phyloP scores from a whole-genome alignment of 2,329 filamentous ascomycete genomes.

The Cryphonectria japonica region DNA sequence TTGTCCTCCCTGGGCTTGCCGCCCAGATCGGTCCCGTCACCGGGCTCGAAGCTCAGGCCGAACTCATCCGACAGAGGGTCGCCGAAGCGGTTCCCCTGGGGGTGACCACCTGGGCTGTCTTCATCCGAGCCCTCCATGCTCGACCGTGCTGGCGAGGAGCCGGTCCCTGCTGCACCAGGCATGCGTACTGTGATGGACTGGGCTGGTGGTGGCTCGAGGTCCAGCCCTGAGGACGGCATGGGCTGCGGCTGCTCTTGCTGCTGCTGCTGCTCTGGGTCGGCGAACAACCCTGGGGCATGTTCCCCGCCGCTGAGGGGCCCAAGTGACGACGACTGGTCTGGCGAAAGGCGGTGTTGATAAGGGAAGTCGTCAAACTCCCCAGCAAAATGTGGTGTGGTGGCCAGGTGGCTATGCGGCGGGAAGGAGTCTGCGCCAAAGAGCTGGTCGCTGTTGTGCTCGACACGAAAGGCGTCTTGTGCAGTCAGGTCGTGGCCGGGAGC shows the following conservation, averaged over 20 bases:
- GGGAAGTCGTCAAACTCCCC: slow-evolving; percentile 57
- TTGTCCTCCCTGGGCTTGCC: slow-evolving; percentile 61
- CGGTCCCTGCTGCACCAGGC: slow-evolving; percentile 38
- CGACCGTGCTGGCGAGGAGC: slow-evolving; percentile 27
- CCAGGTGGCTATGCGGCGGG: slow-evolving; percentile 43
- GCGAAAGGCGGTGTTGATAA: slow-evolving; percentile 47
- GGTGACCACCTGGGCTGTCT: slow-evolving; percentile 47
- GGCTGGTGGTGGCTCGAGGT: slow-evolving; percentile 42
- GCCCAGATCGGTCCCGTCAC: slow-evolving; percentile 58
- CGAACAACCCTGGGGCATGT: slow-evolving; percentile 39
- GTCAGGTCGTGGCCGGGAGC: slow-evolving; percentile 36
- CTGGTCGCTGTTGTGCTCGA: slow-evolving; percentile 40
- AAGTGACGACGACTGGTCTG: slow-evolving; percentile 44
- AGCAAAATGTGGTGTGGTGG: slow-evolving; percentile 49
- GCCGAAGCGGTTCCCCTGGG: slow-evolving; percentile 51
- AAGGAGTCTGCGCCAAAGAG: background rate
- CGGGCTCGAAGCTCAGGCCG: slow-evolving; percentile 51
- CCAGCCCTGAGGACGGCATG: slow-evolving; percentile 42
- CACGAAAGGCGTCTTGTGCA: slow-evolving; percentile 41
- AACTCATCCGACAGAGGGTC: slow-evolving; percentile 63
- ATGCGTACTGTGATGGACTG: slow-evolving; percentile 43
- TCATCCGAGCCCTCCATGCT: slow-evolving; percentile 51
- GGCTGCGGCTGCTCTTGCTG: slow-evolving; percentile 33
- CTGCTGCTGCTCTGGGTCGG: slow-evolving; percentile 35
- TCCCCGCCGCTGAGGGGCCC: slow-evolving; percentile 45